Evolutionary conservation across 305 asterid species (phyloP).

Genomic region (Solanum hybrid): DNA sequence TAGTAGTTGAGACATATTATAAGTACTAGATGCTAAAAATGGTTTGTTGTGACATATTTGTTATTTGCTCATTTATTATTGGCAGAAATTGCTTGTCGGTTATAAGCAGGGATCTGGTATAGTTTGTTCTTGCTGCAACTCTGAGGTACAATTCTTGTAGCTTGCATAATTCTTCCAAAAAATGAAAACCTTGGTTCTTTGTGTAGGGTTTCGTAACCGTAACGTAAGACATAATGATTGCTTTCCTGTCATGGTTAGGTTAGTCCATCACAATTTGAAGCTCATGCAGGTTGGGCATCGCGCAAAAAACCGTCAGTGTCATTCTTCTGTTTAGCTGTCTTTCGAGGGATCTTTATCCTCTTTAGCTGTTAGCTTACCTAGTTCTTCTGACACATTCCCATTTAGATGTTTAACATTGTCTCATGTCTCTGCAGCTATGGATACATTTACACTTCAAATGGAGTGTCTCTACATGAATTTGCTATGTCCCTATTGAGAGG

Average conservation of each 20-base stretch:
- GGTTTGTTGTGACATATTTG: not conserved
- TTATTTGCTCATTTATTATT: slow-evolving; percentile 11
- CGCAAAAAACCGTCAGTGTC: slow-evolving; percentile 89
- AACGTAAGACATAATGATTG: not conserved
- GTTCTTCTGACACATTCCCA: not conserved
- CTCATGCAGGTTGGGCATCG: slow-evolving; percentile 99
- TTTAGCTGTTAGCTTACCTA: not conserved
- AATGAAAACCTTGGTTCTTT: not conserved
- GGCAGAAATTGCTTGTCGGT: slow-evolving; percentile 81
- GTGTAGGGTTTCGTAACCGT: not conserved
- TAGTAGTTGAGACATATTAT: not conserved
- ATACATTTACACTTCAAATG: slow-evolving; percentile 89
- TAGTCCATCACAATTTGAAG: slow-evolving; percentile 94
- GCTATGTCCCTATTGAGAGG: slow-evolving; percentile 77
- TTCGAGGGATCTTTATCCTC: not conserved
- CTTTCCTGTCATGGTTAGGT: slow-evolving; percentile 44
- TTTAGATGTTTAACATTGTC: slow-evolving; percentile 10
- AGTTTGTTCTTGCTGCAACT: slow-evolving; percentile 83
- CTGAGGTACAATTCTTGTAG: slow-evolving; percentile 41
- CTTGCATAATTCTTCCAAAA: slow-evolving; percentile 12
- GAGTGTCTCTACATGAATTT: slow-evolving; percentile 95
- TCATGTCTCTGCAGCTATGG: slow-evolving; percentile 57
- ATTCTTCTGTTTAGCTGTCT: slow-evolving; percentile 12
- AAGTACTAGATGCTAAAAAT: not conserved
- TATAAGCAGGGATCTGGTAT: slow-evolving; percentile 83